phyloP scores from a whole-genome alignment of 129 eudicot genomes.

The Arctium minus region DNA sequence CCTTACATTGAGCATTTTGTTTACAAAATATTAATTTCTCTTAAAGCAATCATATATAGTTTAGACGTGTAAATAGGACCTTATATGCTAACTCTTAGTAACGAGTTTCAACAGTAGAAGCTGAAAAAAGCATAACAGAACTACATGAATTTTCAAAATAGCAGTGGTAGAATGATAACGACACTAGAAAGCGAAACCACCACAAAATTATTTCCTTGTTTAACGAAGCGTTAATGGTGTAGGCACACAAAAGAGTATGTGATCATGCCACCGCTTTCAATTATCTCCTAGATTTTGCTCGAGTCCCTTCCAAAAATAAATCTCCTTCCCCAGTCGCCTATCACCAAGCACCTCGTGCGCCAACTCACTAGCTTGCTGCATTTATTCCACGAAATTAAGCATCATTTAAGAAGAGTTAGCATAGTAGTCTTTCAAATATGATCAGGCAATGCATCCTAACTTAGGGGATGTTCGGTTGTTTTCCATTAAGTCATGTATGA shows the following conservation, averaged over 20 bases:
- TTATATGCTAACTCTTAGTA: neutral
- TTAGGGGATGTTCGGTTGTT: neutral
- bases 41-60: neutral
- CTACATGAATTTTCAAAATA: neutral
- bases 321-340: slow-evolving; percentile 69
- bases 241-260: neutral
- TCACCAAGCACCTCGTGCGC: slow-evolving; percentile 71
- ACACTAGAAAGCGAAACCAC: neutral
- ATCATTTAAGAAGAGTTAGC: neutral
- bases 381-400: neutral
- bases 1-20: neutral
- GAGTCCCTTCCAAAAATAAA: slow-evolving; percentile 83
- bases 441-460: neutral
- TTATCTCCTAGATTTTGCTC: slow-evolving; percentile 48
- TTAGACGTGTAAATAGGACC: neutral
- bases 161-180: neutral
- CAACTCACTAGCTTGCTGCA: slow-evolving; percentile 80
- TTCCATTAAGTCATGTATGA: neutral
- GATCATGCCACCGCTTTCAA: neutral
- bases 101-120: neutral
- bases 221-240: neutral
- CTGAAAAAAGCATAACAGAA: neutral
- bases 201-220: neutral
- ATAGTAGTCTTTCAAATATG: neutral
- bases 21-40: neutral